Percentiles rank a stretch among this genome's conserved stretches.
Conservation (phyloP, 805 yeast genomes). For the Saccharomycopsis fodiens region DNA sequence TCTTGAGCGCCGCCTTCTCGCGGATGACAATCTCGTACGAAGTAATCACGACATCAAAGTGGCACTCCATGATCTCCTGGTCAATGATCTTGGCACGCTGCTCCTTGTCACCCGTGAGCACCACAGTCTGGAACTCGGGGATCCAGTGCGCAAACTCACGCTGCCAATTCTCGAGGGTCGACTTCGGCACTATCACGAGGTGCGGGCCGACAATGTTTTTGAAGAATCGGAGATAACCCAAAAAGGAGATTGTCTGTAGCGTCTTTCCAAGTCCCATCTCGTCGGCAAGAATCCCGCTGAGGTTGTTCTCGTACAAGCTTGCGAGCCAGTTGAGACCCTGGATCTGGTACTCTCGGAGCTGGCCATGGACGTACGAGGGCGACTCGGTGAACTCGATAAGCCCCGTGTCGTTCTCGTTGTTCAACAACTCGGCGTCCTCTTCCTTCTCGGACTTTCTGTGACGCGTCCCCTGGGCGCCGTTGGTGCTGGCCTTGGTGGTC, state of each 20-base stretch:
- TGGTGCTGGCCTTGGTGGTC: neutral
- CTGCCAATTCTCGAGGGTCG: slow-evolving; percentile 75
- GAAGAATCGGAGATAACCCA: slow-evolving; percentile 63
- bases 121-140: slow-evolving; percentile 65
- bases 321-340: slow-evolving; percentile 79
- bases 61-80: slow-evolving; percentile 43
- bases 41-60: slow-evolving; percentile 64
- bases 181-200: slow-evolving; percentile 70
- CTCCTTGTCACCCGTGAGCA: slow-evolving; percentile 69
- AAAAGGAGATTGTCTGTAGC: slow-evolving; percentile 66
- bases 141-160: slow-evolving; percentile 75
- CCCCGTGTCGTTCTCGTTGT: slow-evolving; percentile 24
- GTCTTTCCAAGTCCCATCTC: slow-evolving; percentile 87
- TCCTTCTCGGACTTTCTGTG: slow-evolving; percentile 69
- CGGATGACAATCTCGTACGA: slow-evolving; percentile 73
- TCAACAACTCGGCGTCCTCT: slow-evolving; percentile 66
- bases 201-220: slow-evolving; percentile 62
- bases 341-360: slow-evolving; percentile 64
- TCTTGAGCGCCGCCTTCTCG: slow-evolving; percentile 59
- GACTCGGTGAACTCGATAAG: slow-evolving; percentile 74
- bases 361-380: slow-evolving; percentile 65
- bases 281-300: slow-evolving; percentile 75
- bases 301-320: slow-evolving; percentile 54
- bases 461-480: slow-evolving; percentile 31
- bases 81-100: slow-evolving; percentile 49